Evolutionary conservation across 768 basidiomycete species (phyloP).

Genomic region (Boletus huronensis): DNA sequence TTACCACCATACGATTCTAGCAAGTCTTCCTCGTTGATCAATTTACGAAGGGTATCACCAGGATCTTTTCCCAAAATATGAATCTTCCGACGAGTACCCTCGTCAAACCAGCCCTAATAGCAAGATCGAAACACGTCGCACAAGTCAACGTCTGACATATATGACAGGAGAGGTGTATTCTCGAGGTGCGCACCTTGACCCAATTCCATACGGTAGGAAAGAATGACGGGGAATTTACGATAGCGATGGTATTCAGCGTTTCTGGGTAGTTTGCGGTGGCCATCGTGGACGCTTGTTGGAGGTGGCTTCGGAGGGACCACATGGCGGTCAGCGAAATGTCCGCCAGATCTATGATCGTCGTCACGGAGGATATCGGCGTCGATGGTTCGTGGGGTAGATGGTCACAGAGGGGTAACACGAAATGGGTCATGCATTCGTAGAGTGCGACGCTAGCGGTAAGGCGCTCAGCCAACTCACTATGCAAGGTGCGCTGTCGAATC

Average conservation of each 20-base stretch:
- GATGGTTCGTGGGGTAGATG: slow-evolving; percentile 50
- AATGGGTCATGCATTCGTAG: slow-evolving; percentile 64
- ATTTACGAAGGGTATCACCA: slow-evolving; percentile 45
- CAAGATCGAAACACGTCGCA: neutral
- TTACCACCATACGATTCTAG: slow-evolving; percentile 74
- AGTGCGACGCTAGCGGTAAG: slow-evolving; percentile 49
- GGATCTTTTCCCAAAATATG: slow-evolving; percentile 66
- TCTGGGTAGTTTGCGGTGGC: slow-evolving; percentile 84
- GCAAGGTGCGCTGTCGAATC: neutral
- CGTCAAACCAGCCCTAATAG: slow-evolving; percentile 71
- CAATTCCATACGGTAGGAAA: slow-evolving; percentile 83
- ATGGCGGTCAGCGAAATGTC: slow-evolving; percentile 57
- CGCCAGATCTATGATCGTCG: slow-evolving; percentile 71
- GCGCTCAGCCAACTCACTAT: neutral
- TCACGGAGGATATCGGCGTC: slow-evolving; percentile 57
- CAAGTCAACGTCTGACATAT: neutral
- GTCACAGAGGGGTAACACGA: slow-evolving; percentile 62
- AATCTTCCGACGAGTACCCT: slow-evolving; percentile 73
- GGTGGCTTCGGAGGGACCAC: slow-evolving; percentile 67
- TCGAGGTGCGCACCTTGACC: slow-evolving; percentile 55
- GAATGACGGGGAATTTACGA: slow-evolving; percentile 80
- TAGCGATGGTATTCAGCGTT: slow-evolving; percentile 59
- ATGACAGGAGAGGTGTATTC: neutral
- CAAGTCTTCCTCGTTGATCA: slow-evolving; percentile 49
- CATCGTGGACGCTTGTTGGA: slow-evolving; percentile 71